phyloP scores from a whole-genome alignment of 345 rosid genomes.

The Populus pruinosa region DNA sequence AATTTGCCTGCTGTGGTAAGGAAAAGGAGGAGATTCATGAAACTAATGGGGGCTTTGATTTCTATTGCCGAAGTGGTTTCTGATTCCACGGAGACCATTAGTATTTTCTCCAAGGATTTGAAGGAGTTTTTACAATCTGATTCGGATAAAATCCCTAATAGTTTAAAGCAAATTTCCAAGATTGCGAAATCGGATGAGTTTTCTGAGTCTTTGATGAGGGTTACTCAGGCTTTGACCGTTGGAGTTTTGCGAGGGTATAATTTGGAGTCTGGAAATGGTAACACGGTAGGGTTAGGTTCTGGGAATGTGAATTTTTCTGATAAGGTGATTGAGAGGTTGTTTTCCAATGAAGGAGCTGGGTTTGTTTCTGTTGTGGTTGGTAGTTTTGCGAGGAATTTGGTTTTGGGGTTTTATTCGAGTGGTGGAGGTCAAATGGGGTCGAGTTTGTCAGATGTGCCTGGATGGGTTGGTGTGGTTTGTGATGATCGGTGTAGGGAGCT shows the following conservation, averaged over 20 bases:
- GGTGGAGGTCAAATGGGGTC: slow-evolving; percentile 23
- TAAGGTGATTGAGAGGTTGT: slow-evolving; percentile 65
- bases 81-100: slow-evolving; percentile 62
- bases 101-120: slow-evolving; percentile 65
- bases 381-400: slow-evolving; percentile 90
- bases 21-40: slow-evolving; percentile 60
- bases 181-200: slow-evolving; percentile 65
- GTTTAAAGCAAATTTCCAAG: slow-evolving; percentile 82
- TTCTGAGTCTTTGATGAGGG: slow-evolving; percentile 47
- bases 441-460: slow-evolving; percentile 34
- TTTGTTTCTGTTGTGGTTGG: slow-evolving; percentile 80
- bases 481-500: slow-evolving; percentile 63
- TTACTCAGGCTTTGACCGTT: slow-evolving; percentile 58
- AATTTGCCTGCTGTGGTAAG: slow-evolving; percentile 56
- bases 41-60: slow-evolving; percentile 50
- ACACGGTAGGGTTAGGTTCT: slow-evolving; percentile 11
- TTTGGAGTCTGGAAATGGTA: slow-evolving; percentile 20
- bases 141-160: slow-evolving; percentile 74
- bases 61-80: slow-evolving; percentile 68
- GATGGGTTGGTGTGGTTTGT: slow-evolving; percentile 55
- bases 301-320: slow-evolving; percentile 38
- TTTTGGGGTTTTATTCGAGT: slow-evolving; percentile 63
- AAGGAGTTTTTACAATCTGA: slow-evolving; percentile 65
- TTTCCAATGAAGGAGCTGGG: slow-evolving; percentile 70
- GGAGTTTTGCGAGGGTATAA: slow-evolving; percentile 64